Evolutionary conservation across 139 green algal genomes (phyloP), one percentile per base, ranked within the genome.

Genomic region (Chlamydomonas incerta): DNA sequence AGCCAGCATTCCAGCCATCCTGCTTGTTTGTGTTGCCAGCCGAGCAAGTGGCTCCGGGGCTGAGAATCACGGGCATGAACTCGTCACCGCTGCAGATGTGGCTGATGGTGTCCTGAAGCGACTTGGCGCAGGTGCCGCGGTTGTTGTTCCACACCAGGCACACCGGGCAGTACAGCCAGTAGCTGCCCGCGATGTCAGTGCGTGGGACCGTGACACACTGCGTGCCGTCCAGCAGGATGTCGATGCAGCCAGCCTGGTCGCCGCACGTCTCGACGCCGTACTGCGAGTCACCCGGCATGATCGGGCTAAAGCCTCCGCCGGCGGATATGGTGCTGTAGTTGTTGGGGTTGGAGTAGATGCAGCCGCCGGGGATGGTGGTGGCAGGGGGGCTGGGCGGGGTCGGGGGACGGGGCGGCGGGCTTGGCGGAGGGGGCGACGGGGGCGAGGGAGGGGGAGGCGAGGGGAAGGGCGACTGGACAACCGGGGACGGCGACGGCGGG

Each of bases 141-240:
- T 57, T 20, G 35, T 74, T 31, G 69, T 18, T 74, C 69, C 69
- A 74, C 35, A 33, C 34, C 35, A 74, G 35, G 35, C 69, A 74
- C 35, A 74, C 69, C 14, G 52, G 69, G 69, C 69, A 74, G 37
- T 74, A 74, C 1, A 74, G 69, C 69, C 69, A 74, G 37, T 50
- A 50, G 41, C 34, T 23, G 35, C 28, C 31, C 41, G 8, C 6
- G 8, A 50, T 50, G 35, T 18, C 35, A 2, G 35, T 31, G 23
- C 69, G 34, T 3, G 35, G 18, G 5, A 57, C 37, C 10, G 37
- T 58, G 1, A 8, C 55, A 14, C 69, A 74, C 13, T 18, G 52
- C 1, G 34, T 13, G 35, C 69, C 23, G 35, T 74, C 69, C 37
- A 74, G n/a, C 34, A 33, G 55, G 34, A 74, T 37, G 35, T 74